Evolutionary conservation across 1,284 basidiomycete genomes (phyloP).

Genomic region (Ceratobasidium sp.): DNA sequence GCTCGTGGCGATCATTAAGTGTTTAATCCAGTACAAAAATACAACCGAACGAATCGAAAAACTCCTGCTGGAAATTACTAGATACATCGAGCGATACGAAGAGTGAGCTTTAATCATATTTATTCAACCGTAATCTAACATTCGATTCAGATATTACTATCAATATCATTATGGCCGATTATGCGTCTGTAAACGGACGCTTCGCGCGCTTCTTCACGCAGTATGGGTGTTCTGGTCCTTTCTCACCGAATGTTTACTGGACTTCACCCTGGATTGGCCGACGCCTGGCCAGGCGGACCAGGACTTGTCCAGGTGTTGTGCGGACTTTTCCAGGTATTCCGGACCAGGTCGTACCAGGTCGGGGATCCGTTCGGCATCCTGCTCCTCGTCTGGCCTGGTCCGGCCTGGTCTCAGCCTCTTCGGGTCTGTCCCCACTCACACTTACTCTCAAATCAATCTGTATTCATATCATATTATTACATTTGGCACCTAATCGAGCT

Average conservation of each 20-base stretch:
- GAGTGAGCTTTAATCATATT: conserved; percentile 41
- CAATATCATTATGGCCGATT: conserved; percentile 53
- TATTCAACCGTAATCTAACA: too few species aligned
- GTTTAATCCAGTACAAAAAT: conserved; percentile 45
- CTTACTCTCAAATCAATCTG: too few species aligned
- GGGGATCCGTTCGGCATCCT: background rate
- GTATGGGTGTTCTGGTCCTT: conserved; percentile 61
- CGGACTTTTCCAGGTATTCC: background rate
- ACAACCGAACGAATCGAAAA: conserved; percentile 46
- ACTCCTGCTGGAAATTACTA: conserved; percentile 39
- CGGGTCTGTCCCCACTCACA: too few species aligned
- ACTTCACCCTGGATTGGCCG: background rate
- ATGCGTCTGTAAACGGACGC: conserved; percentile 55
- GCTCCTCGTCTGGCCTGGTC: background rate
- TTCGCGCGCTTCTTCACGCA: conserved; percentile 59
- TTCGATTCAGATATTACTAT: conserved; percentile 42
- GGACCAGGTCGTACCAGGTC: background rate
- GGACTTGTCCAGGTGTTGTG: background rate
- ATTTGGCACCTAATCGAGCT: too few species aligned
- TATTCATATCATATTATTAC: too few species aligned
- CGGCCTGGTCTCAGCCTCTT: too few species aligned
- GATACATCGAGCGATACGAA: conserved; percentile 49
- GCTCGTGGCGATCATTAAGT: conserved; percentile 49
- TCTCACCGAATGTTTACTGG: conserved; percentile 51
- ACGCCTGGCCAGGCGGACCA: background rate